These are phyloP conservation scores for Tulasnella sp. DNA, from an alignment of 768 basidiomycete genomes.

Conservation along the genomic window DNA sequence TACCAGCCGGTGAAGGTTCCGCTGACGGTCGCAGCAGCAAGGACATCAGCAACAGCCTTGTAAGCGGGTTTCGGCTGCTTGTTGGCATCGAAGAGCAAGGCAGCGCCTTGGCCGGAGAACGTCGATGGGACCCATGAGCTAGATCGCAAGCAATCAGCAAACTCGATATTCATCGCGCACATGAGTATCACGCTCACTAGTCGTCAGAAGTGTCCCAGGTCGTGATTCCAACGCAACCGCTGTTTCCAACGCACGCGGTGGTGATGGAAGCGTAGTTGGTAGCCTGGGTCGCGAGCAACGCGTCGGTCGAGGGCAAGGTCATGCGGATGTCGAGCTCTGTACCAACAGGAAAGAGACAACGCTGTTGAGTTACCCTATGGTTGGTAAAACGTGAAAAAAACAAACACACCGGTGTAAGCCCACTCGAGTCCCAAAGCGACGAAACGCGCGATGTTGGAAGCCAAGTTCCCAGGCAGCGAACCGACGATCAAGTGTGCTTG, in stretches of 20 bases:
- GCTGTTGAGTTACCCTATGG: not conserved
- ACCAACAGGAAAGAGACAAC: not conserved
- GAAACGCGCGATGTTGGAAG: conserved; percentile 40
- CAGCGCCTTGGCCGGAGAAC: conserved; percentile 22
- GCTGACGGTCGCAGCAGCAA: not conserved
- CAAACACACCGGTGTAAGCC: conserved; percentile 46
- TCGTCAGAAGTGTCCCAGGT: conserved; percentile 29
- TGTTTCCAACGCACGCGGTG: conserved; percentile 34
- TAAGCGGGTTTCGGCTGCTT: conserved; percentile 14
- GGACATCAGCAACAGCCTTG: conserved; percentile 12
- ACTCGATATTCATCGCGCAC: too few species aligned
- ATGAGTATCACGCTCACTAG: conserved; percentile 26
- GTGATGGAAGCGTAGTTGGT: conserved; percentile 47
- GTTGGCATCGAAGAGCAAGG: conserved; percentile 14
- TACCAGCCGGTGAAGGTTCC: not conserved
- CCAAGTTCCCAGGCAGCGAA: conserved; percentile 21
- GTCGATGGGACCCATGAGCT: conserved; percentile 22
- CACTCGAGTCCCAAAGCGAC: conserved; percentile 52
- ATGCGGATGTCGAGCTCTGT: conserved; percentile 53
- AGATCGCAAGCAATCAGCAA: not conserved
- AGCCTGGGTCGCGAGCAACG: conserved; percentile 42
- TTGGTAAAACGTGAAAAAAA: too few species aligned
- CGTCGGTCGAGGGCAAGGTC: conserved; percentile 39
- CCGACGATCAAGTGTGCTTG: conserved; percentile 20
- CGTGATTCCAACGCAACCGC: conserved; percentile 17